Base-by-base conservation (phyloP, 768 basidiomycete genomes). In the Leccinellum albellum region DNA sequence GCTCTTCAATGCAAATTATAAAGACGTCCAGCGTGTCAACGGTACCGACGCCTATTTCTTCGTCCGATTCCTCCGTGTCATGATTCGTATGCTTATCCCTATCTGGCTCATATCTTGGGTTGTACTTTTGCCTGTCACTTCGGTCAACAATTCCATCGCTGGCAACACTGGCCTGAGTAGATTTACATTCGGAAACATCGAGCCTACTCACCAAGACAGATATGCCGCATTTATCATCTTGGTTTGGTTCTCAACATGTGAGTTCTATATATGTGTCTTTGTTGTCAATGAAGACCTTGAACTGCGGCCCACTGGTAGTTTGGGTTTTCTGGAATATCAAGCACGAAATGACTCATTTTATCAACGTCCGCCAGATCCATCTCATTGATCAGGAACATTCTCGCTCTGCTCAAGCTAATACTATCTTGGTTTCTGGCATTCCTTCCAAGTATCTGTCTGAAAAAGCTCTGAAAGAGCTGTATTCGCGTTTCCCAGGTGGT, bases 21-120 rank as follows among this genome's bases (percentile, higher is more conserved):
- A 73, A 28, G 79, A 77, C 23, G 84, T 91, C 56, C 79, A 84
- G 57, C 74, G 76, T 44, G 79, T 82, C 44, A 94, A 94, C 60
- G 93, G 93, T 26, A 77, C 89, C 56, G 96, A 98, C 69, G 90
- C 94, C 15, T 99, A 96, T 75, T 87, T 95, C 67, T 99, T 90
- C 64, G 87, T 97, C 46, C 88, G 93, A 53, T 98, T 91, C 71
- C 78, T 91, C 28, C 84, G 87, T 50, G 86, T 98, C 79, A 89
- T 97, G 83, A 70, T 85, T 50, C 82, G 86, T 61, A 75, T 94
- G 24, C 80, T 98, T 69, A 64, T 95, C 6, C 95, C 97, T 23
- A 91, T 97, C 66, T 99, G 93, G 95, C 60, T 93, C 50, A 28
- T 98, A 33, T 90, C 92, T 2, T 98, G 96, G 95, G 68, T 75